phyloP scores from a whole-genome alignment of 1,284 basidiomycete genomes.

The Naganishia cerealis region DNA sequence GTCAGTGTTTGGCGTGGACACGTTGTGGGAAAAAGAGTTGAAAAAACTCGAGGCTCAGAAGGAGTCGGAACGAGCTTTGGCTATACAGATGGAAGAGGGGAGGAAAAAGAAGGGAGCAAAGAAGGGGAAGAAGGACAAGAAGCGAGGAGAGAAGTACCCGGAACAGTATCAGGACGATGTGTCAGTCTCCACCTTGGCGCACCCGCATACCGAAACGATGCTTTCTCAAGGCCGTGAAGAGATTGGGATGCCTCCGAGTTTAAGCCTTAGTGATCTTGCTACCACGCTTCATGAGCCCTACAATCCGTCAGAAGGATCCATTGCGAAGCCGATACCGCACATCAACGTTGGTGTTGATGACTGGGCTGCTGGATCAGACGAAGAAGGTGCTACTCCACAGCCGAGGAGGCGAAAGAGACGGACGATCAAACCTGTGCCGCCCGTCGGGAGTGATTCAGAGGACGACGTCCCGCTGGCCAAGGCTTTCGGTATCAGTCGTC shows the following conservation, averaged over 20 bases:
- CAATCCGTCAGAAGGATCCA: not conserved
- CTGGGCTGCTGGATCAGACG: constrained; percentile 35
- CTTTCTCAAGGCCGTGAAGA: constrained; percentile 13
- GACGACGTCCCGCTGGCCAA: constrained; percentile 29
- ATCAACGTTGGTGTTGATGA: constrained; percentile 28
- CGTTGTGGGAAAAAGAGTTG: constrained; percentile 52
- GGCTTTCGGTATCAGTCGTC: constrained; percentile 21
- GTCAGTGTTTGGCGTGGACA: constrained; percentile 52
- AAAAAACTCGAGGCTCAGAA: constrained; percentile 45
- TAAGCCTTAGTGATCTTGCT: constrained; percentile 16
- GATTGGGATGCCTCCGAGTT: constrained; percentile 5
- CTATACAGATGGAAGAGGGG: constrained; percentile 13
- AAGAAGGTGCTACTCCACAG: constrained; percentile 7
- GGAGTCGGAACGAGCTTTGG: constrained; percentile 37
- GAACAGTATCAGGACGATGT: constrained; percentile 33
- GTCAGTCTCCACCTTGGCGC: not conserved
- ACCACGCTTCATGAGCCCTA: constrained; percentile 3
- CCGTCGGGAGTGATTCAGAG: constrained; percentile 10
- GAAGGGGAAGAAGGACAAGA: constrained; percentile 33
- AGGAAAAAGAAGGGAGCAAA: constrained; percentile 30
- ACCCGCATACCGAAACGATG: constrained; percentile 29
- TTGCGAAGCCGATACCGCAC: not conserved
- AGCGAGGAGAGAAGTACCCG: constrained; percentile 17
- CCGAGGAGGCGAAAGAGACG: constrained; percentile 20
- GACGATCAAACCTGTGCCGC: constrained; percentile 8